phyloP scores from a whole-genome alignment of 805 yeast species.

The Saccharomycopsis amapae region DNA sequence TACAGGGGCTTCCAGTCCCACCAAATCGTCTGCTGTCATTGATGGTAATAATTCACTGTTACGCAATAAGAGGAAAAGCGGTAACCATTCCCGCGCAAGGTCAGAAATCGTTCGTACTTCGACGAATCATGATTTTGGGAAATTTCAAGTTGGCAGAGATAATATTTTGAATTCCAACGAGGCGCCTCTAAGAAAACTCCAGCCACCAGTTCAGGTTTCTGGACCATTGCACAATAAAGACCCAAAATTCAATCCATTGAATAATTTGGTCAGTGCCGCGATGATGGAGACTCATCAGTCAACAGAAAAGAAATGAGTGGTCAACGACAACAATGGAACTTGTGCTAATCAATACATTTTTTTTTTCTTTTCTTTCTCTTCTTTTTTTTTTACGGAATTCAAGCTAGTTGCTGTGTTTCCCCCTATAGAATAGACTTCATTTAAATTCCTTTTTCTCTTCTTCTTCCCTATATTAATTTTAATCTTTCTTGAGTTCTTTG shows the following conservation, averaged over 20 bases:
- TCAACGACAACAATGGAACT: no score
- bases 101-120: not conserved
- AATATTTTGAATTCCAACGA: not conserved
- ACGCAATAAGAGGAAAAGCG: constrained; percentile 3
- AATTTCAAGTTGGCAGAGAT: not conserved
- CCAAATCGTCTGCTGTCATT: no score
- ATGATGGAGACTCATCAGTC: not conserved
- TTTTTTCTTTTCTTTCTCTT: no score
- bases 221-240: no score
- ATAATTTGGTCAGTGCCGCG: constrained; percentile 1
- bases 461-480: no score
- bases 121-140: not conserved
- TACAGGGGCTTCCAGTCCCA: not conserved
- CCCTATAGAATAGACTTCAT: no score
- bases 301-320: not conserved
- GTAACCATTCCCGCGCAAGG: constrained; percentile 12
- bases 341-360: no score
- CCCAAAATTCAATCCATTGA: not conserved
- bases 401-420: no score
- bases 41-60: not conserved
- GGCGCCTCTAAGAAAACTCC: not conserved
- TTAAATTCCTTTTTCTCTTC: no score
- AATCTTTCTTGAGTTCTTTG: no score
- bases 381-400: no score
- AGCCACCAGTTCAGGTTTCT: not conserved